A percentile compares a stretch with the other conserved stretches of the same genome.
Conservation (phyloP, 495 filamentous ascomycete species). For the Trichoderma erinaceum region DNA sequence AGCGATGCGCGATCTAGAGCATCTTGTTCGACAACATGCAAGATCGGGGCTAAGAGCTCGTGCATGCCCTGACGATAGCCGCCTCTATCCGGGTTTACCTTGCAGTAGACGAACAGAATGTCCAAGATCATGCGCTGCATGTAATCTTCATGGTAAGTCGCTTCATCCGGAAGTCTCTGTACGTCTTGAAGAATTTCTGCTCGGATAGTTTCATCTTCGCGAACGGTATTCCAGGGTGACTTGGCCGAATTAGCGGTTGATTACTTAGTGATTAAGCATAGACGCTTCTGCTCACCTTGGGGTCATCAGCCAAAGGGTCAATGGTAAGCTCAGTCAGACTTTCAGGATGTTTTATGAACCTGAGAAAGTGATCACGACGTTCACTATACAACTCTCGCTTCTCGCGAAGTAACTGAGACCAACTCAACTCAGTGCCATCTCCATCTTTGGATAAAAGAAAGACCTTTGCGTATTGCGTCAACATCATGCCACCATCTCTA, state of each 20-base stretch:
- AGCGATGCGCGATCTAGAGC: slow-evolving; percentile 45
- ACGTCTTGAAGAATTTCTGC: slow-evolving; percentile 95
- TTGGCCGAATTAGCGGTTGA: slow-evolving; percentile 28
- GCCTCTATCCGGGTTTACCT: slow-evolving; percentile 78
- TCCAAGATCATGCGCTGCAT: slow-evolving; percentile 81
- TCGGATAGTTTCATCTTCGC: slow-evolving; percentile 75
- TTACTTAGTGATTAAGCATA: neutral
- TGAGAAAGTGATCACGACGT: slow-evolving; percentile 66
- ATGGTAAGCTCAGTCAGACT: slow-evolving; percentile 59
- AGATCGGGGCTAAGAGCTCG: slow-evolving; percentile 82
- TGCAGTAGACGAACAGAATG: slow-evolving; percentile 89
- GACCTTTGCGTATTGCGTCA: slow-evolving; percentile 39
- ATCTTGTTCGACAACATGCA: slow-evolving; percentile 83
- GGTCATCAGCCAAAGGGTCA: slow-evolving; percentile 84
- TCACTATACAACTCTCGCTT: slow-evolving; percentile 68
- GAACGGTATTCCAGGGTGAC: slow-evolving; percentile 86
- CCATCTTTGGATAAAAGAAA: slow-evolving; percentile 75
- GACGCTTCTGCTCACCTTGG: slow-evolving; percentile 53
- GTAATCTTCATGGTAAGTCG: slow-evolving; percentile 73
- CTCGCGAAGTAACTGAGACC: slow-evolving; percentile 59
- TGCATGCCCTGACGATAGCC: slow-evolving; percentile 96
- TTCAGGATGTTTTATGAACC: slow-evolving; percentile 74
- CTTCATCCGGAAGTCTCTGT: slow-evolving; percentile 84
- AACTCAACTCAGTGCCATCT: slow-evolving; percentile 47
- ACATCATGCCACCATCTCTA: neutral